Evolutionary conservation across 345 rosid genomes (phyloP), one percentile per base, ranked within the genome.

Genomic region (Eucalyptus cladocalyx): DNA sequence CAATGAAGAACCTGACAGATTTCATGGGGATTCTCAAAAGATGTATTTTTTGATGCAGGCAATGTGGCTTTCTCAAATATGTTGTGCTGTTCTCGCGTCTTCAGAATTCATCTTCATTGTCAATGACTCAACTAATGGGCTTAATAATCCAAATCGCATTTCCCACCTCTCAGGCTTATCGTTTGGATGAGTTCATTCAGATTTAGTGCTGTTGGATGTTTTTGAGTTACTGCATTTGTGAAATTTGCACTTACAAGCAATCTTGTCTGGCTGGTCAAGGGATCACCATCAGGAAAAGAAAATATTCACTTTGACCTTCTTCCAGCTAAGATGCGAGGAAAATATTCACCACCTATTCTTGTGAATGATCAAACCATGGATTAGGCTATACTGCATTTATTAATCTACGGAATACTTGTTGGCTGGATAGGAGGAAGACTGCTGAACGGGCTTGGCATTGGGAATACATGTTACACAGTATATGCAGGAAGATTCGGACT

Each of bases 51-150:
- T 56, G 7, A 48, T 24, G 87, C 95, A 95, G 97, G 89, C 96
- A 56, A 94, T 95, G 95, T 92, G 95, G 94, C 54, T 94, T 26
- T 92, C 96, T 37, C 92, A 93, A 51, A 32, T 89, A 13, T 23
- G 62, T 24, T 56, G 60, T 9, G 86, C 9, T 62, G 89, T 17
- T 12, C 80, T 45, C n/a, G 28, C 16, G 11, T 72, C 23, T 86
- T 81, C 43, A 58, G 34, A 53, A 54, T 32, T 86, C 65, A 30
- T 30, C 6, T 34, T 65, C 43, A 16, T 47, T 13, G 58, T 48
- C 1, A 3, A 48, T 30, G 9, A 26, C 42, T 34, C 6, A 18
- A 23, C 47, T 43, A 40, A 85, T 2, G 9, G 11, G 80, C 43
- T 32, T 34, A 32, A 69, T 32, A 69, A 69, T 18, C 11, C 24